Evolutionary conservation across 2,329 filamentous ascomycete species (phyloP), one percentile per base, ranked within the genome.

Genomic region (Penicillium palitans): DNA sequence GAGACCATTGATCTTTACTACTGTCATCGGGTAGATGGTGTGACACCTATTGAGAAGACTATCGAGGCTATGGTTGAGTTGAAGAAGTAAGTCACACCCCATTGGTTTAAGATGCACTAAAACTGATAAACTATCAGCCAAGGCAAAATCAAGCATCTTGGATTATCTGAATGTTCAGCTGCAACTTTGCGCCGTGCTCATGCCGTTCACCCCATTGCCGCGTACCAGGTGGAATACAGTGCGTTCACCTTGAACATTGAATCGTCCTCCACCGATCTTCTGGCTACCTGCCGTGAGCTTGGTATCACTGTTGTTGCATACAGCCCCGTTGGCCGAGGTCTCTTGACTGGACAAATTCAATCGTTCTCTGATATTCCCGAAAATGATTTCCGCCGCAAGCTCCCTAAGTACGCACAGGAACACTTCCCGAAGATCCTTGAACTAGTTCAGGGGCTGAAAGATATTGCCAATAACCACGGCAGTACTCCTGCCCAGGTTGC

Each of bases 401-500:
- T 80, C 19, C 82, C 82, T 3, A 76, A 82, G 8, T 85, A 81
- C 69, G 69, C 63, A 4, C 72, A 73, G n/a, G 80, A 79, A 49
- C 81, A 85, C 63, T 80, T 84, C 63, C 72, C 69, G 2, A 80
- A 82, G 70, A 86, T 87, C 60, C 60, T 84, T 12, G 72, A 76
- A 62, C 69, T 86, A 3, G 80, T 85, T 6, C 77, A 81, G 46
- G 68, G 70, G 6, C 75, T 87, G 52, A 70, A 71, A 3, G 74
- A 66, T 8, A 65, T 87, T 9, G 84, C 83, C 0, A 73, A 78
- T 44, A 76, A 74, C 60, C 87, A 88, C 72, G 79, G 76, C 2
- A 79, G 77, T 45, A 86, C 85, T 0, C 63, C 83, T 0, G 79
- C 78, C 1, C 82, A 90, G 68, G 68, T 90, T 31, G 82, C 83